Evolutionary conservation across 1,139 yeast genomes (phyloP).

Genomic region (Sugiyamaella grinbergsii): DNA sequence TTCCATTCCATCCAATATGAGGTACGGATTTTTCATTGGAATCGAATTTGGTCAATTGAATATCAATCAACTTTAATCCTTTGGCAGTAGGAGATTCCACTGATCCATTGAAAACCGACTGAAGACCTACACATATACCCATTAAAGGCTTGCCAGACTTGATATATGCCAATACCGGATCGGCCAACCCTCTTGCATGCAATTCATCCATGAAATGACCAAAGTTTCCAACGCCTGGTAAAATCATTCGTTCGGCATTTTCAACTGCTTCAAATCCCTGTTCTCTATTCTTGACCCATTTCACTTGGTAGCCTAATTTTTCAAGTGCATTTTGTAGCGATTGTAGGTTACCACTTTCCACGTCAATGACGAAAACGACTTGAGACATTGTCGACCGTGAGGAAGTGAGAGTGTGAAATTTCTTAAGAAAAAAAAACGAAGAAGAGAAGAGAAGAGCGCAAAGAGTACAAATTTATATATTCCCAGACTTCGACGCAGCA

Average conservation of each 20-base stretch:
- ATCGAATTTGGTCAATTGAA: conserved; percentile 61
- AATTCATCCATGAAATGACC: conserved; percentile 87
- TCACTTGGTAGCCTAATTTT: conserved; percentile 65
- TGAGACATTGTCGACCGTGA: conserved; percentile 1
- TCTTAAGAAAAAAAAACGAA: no score
- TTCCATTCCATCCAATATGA: conserved; percentile 90
- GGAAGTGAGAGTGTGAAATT: no score
- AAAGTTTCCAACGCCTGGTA: conserved; percentile 96
- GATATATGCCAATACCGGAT: conserved; percentile 67
- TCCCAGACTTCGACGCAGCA: neutral
- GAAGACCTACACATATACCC: conserved; percentile 98
- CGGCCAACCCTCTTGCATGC: conserved; percentile 59
- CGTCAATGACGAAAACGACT: conserved; percentile 77
- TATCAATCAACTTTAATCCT: conserved; percentile 59
- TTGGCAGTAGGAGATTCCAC: conserved; percentile 66
- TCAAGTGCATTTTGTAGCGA: conserved; percentile 86
- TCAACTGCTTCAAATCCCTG: conserved; percentile 40
- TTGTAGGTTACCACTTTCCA: conserved; percentile 92
- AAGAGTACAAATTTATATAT: neutral
- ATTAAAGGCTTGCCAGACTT: conserved; percentile 75
- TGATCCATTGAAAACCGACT: conserved; percentile 72
- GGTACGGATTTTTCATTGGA: conserved; percentile 80
- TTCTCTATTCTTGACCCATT: conserved; percentile 38
- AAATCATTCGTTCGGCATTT: conserved; percentile 40
- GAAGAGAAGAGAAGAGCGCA: neutral